Base-by-base conservation (phyloP, 139 green algal genomes). In the Bryopsis sp. region DNA sequence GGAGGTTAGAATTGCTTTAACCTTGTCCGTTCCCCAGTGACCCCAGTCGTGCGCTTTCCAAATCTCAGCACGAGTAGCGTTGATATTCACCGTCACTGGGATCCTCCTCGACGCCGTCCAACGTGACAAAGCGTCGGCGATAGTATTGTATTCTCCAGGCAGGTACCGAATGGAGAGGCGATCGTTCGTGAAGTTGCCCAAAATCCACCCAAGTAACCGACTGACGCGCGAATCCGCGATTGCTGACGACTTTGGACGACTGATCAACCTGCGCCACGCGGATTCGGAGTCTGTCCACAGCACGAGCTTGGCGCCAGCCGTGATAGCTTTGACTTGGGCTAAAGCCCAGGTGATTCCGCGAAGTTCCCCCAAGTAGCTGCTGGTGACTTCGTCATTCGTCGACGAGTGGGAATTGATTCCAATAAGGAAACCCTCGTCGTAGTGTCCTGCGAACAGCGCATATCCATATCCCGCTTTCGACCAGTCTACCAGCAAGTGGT, bases 401-500 rank as follows among this genome's bases (percentile, higher is more conserved):
- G 26, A 39, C 15, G 15, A 35, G 8, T 39, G 8, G 4, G 58
- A 65, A 35, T 26, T 7, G 24, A 65, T 39, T 26, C 32, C 8
- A 5, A 65, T 22, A 26, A 65, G 4, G 7, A 15, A n/a, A 47
- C 58, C 15, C 4, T 65, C 28, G 26, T 65, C 29, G 24, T 28
- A 26, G 28, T 24, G 26, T 39, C 58, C 58, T 46, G 4, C 6
- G 7, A 65, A 46, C 58, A 65, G 43, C 31, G 43, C 26, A 65
- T 39, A 65, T 15, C 58, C 58, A 31, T 47, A 47, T 11, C 58
- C 58, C 43, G 58, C 43, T 24, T 11, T 32, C 28, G 58, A 65
- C 58, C 58, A 65, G 43, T 46, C 58, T 47, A 11, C 39, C 58
- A 65, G 32, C 33, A 29, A 61, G 58, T 32, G n/a, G n/a, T n/a